These are phyloP conservation scores for Cladosporium sp. DNA, from an alignment of 2,329 filamentous ascomycete species.

Conservation along the genomic window DNA sequence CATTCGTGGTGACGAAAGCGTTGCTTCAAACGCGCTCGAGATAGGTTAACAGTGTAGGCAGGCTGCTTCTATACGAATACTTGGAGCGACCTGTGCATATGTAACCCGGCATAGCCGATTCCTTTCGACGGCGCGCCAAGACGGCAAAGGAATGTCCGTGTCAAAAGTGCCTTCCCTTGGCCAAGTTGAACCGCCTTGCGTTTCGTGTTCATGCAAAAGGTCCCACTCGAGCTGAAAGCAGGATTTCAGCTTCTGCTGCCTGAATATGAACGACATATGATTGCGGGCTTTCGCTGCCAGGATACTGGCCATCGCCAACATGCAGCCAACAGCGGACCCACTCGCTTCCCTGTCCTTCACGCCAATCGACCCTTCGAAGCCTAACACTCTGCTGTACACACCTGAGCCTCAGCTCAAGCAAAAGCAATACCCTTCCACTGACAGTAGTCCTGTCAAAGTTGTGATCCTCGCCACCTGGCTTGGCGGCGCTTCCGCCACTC, in stretches of 20 bases:
- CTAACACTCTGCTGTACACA: not conserved
- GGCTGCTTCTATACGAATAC: not conserved
- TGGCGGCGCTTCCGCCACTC: not conserved
- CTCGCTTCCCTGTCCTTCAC: not conserved
- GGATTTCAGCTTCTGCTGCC: too few relatives aligned
- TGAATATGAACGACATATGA: too few relatives aligned
- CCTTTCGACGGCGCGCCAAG: not conserved
- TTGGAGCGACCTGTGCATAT: too few relatives aligned
- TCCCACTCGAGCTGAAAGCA: too few relatives aligned
- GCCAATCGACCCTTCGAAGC: not conserved
- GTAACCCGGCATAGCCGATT: not conserved
- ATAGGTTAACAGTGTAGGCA: too few relatives aligned
- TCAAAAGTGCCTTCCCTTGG: not conserved
- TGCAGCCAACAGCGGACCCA: not conserved
- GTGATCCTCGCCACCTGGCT: conserved; percentile 12
- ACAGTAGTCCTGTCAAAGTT: not conserved
- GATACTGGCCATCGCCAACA: not conserved
- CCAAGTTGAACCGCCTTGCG: too few relatives aligned
- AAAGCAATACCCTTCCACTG: not conserved
- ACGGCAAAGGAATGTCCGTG: not conserved
- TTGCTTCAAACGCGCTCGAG: too few relatives aligned
- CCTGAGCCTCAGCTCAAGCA: not conserved
- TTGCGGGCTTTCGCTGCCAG: not conserved
- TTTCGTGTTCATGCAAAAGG: too few relatives aligned
- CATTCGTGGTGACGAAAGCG: too few relatives aligned